Evolutionary conservation across 1,284 basidiomycete species (phyloP).

Genomic region (Taiwanofungus camphoratus): DNA sequence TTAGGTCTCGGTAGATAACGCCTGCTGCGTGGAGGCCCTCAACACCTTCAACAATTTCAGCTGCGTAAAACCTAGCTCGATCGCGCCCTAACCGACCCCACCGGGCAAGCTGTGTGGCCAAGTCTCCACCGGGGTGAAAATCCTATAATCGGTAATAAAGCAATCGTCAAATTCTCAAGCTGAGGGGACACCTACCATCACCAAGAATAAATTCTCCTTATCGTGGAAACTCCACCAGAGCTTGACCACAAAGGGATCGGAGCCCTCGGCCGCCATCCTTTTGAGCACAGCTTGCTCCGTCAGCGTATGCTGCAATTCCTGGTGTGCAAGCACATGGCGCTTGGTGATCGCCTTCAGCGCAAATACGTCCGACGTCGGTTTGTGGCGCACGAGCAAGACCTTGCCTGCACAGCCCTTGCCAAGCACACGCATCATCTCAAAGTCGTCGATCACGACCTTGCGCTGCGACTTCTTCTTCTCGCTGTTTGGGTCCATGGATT

Average conservation of each 20-base stretch:
- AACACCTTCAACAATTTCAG: slow-evolving; percentile 93
- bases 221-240: slow-evolving; percentile 97
- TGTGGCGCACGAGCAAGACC: slow-evolving; percentile 82
- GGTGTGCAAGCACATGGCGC: slow-evolving; percentile 90
- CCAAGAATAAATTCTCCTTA: slow-evolving; percentile 88
- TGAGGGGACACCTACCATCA: slow-evolving; percentile 52
- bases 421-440: slow-evolving; percentile 93
- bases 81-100: slow-evolving; percentile 92
- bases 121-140: slow-evolving; percentile 94
- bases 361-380: slow-evolving; percentile 65
- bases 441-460: slow-evolving; percentile 82
- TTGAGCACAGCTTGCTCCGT: slow-evolving; percentile 93
- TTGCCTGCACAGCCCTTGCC: slow-evolving; percentile 97
- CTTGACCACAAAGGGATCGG: slow-evolving; percentile 90
- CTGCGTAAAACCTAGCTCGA: slow-evolving; percentile 91
- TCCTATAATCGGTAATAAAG: slow-evolving; percentile 47
- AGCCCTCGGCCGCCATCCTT: slow-evolving; percentile 75
- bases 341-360: slow-evolving; percentile 98
- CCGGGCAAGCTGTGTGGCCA: slow-evolving; percentile 92
- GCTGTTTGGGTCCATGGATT: slow-evolving; percentile 45
- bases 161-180: slow-evolving; percentile 18
- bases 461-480: slow-evolving; percentile 51
- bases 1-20: slow-evolving; percentile 86
- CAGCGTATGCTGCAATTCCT: slow-evolving; percentile 91
- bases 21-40: slow-evolving; percentile 86